Evolutionary conservation across 202 grass and related monocot genomes (phyloP).

Genomic region (Setaria italica): DNA sequence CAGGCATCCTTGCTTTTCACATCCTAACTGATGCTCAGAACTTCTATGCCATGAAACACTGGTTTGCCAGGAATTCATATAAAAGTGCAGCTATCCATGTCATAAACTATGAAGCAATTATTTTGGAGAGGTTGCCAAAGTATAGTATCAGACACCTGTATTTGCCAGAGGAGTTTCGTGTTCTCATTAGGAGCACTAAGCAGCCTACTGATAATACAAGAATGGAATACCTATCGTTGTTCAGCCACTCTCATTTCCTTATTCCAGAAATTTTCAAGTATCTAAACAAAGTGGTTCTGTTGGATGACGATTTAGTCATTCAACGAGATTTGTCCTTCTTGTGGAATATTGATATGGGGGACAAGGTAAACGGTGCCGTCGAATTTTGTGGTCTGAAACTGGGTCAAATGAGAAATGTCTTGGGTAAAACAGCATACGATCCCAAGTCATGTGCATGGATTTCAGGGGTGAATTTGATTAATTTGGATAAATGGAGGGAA

Average conservation of each 20-base stretch:
- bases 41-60: constrained; percentile 85
- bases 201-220: constrained; percentile 64
- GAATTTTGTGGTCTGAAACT: constrained; percentile 75
- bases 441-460: constrained; percentile 86
- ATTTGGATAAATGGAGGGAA: constrained; percentile 91
- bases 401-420: constrained; percentile 59
- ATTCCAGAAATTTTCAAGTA: constrained; percentile 90
- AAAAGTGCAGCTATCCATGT: constrained; percentile 65
- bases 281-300: constrained; percentile 77
- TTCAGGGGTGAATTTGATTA: constrained; percentile 86
- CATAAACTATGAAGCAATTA: constrained; percentile 69
- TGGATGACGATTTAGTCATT: constrained; percentile 94
- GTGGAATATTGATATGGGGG: constrained; percentile 83
- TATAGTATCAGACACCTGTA: constrained; percentile 51
- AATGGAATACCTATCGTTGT: constrained; percentile 80
- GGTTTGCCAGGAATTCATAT: constrained; percentile 77
- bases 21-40: constrained; percentile 78
- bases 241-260: constrained; percentile 89
- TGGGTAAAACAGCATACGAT: constrained; percentile 70
- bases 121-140: constrained; percentile 55
- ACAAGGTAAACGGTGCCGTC: constrained; percentile 88
- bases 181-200: constrained; percentile 66
- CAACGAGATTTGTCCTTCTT: constrained; percentile 81
- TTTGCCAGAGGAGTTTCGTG: constrained; percentile 84
- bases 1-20: constrained; percentile 80